Base-by-base conservation (phyloP, 139 green algal genomes). In the Eudorina sp. region DNA sequence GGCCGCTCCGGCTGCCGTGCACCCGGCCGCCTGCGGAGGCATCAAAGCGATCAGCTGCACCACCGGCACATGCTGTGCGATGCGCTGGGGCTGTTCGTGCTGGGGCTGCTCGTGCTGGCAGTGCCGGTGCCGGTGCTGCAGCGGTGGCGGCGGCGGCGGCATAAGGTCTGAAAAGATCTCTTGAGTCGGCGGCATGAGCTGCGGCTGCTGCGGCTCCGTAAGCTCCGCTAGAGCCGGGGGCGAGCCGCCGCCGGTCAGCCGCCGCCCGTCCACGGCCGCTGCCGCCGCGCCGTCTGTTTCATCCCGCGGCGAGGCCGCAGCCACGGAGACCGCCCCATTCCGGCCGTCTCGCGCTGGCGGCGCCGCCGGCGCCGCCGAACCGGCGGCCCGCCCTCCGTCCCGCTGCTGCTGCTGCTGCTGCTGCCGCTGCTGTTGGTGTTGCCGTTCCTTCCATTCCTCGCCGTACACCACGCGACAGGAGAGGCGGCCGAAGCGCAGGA, bases 401-500 rank as follows among this genome's bases (percentile, higher is more conserved):
- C 40, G 27, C 40, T 53, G 41, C 70, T 53, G 70, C 31, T 38
- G 40, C 70, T 55, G 70, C 41, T 55, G 11, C 75, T 68, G n/a
- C 74, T 66, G 74, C n/a, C 48, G 29, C 74, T 34, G 69, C 40
- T 53, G 46, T 46, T 66, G 46, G n/a, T 66, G 74, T n/a, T 34
- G 31, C 48, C 23, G 51, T 3, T 4, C 48, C 48, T 34, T 6
- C 75, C n/a, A 23, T 14, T 68, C 40, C 51, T 46, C 48, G 9
- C 70, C 70, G 70, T 40, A 58, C 70, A 53, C 9, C 40, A 83
- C 75, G 6, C 75, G 75, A 31, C 75, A 83, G 34, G 46, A 69
- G 48, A 68, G 75, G 75, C 75, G 75, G 75, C 75, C 75, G 48
- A 83, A 68, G 48, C 75, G 75, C 48, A 83, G 75, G 34, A 83